Evolutionary conservation across 2,329 filamentous ascomycete genomes (phyloP).

Genomic region (Arachnopeziza araneosa): DNA sequence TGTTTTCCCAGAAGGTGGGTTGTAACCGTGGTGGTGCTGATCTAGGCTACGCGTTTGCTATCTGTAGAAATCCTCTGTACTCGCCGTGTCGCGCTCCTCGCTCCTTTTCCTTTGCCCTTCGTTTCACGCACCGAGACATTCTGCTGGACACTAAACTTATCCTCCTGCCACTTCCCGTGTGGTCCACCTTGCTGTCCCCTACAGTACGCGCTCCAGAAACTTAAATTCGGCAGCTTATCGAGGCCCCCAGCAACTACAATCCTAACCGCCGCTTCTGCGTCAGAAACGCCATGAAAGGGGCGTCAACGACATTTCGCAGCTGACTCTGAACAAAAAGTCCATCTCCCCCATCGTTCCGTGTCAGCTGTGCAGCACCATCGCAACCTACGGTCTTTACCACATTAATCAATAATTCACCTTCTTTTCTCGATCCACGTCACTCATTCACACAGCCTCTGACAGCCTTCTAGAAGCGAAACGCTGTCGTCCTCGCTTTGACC

Average conservation of each 20-base stretch:
- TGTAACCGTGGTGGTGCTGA: neutral
- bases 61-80: neutral
- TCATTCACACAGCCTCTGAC: neutral
- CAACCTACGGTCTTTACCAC: slow-evolving; percentile 21
- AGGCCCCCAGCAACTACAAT: slow-evolving; percentile 2
- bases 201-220: neutral
- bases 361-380: slow-evolving; percentile 16
- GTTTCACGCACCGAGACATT: neutral
- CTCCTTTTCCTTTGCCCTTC: neutral
- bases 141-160: neutral
- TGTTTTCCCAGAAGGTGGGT: neutral
- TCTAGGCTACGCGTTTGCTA: neutral
- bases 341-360: slow-evolving; percentile 1
- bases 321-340: neutral
- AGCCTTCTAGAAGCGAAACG: slow-evolving; percentile 1
- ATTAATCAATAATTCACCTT: neutral
- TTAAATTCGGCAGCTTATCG: slow-evolving; percentile 6
- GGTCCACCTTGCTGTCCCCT: neutral
- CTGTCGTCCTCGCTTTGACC: slow-evolving; percentile 19
- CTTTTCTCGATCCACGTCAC: neutral
- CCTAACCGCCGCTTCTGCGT: slow-evolving; percentile 5
- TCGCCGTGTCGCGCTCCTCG: neutral
- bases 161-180: neutral
- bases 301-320: slow-evolving; percentile 1
- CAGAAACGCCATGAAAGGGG: slow-evolving; percentile 3